Base-by-base conservation (phyloP, 192 early-diverging fungal genomes). In the Coemansia sp. region DNA sequence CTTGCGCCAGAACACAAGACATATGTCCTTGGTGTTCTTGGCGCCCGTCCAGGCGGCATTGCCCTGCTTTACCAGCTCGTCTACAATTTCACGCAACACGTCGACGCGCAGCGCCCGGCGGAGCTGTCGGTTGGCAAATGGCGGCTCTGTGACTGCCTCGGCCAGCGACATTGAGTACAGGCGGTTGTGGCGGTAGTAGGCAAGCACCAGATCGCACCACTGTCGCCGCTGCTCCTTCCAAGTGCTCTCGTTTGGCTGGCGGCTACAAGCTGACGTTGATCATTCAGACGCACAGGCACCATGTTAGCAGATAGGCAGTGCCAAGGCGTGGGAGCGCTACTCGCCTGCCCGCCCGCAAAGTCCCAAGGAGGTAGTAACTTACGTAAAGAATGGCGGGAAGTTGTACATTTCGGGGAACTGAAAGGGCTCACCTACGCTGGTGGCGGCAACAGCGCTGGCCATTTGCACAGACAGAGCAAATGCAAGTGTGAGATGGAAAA, bases 371-470 rank as follows among this genome's bases (percentile, higher is more conserved):
- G 15, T 10, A 39, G 2, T 8, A 15, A 64, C 86, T 76, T 87
- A 92, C 90, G 90, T 93, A 79, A 86, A 96, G 80, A 97, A 94
- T 5, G 94, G 94, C 11, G 92, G 92, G 68, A 97, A 97, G 76
- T 81, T 84, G 83, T 94, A 84, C 58, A 94, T 90, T 58, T 88
- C 81, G 19, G 94, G 93, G 70, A 92, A 93, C 46, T 80, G 63
- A 74, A 88, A 91, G 38, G 75, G 36, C 37, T 55, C 15, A 32
- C 22, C 24, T 17, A 55, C 46, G 35, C 17, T 22, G 11, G 44
- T 4, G 1, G 58, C n/a, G 14, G 63, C 29, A 14, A 26, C 22
- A 2, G 53, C 19, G 40, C n/a, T 61, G 21, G 63, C 34, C 63
- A 60, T 64, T 7, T 32, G 29, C 7, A 32, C 29, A 7, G 7